Base-by-base conservation (phyloP, 1,284 basidiomycete genomes). In the Cutaneotrichosporon sp. region DNA sequence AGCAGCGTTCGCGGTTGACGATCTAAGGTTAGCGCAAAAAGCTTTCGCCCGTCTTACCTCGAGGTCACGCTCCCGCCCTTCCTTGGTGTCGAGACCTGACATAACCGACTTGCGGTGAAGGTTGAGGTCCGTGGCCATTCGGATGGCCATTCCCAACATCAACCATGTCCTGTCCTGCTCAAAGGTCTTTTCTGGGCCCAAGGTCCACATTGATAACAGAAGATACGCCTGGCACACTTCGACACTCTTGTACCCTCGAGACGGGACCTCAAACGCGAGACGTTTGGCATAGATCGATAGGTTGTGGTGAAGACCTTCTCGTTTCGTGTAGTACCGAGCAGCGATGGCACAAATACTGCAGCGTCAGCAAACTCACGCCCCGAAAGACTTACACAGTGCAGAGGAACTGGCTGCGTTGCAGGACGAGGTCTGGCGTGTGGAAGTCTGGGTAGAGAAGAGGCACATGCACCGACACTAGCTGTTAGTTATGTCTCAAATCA, bases 111-210 rank as follows among this genome's bases (percentile, higher is more conserved):
- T 93, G 55, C 94, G 84, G 70, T 97, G 92, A 47, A 98, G 75
- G 70, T 97, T 97, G 46, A 98, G 78, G 74, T 98, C 94, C 15
- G 89, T 94, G 4, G 88, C 94, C 87, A 97, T 93, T 54, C 92
- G 74, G 41, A 78, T 76, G 0, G 77, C 78, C 52, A 79, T 72
- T 30, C 89, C 88, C 23, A 93, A 78, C 46, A 90, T 78, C 63
- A 90, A 72, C 92, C 94, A 98, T 0, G 93, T 97, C 65, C 88
- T 85, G 76, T 98, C 94, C 67, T 97, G 91, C 70, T 98, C 96
- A 68, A 90, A 97, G 55, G 89, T 82, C 73, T 92, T 89, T 35
- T 90, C 89, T 4, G 90, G 89, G n/a, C 90, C 89, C 60, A 86
- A 84, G 2, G 89, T 89, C 86, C 87, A 94, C 18, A 88, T 73